Base-by-base conservation (phyloP, 2,329 filamentous ascomycete genomes). In the Diaporthe aspalathi region DNA sequence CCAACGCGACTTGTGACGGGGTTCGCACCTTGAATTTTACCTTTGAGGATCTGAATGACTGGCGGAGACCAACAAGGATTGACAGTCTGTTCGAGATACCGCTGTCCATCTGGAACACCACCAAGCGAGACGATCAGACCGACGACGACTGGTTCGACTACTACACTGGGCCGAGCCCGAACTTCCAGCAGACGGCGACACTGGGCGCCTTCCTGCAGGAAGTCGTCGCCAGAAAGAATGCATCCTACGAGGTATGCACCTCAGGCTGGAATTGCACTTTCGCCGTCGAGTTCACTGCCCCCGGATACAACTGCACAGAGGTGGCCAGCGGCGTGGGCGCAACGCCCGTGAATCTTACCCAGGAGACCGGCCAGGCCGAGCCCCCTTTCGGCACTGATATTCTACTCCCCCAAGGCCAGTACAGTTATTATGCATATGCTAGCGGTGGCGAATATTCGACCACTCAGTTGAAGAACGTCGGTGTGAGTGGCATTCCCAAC, bases 191-290 rank as follows among this genome's bases (percentile, higher is more conserved):
- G 54, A 71, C 75, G 2, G 73, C 74, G 11, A 67, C 73, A 1
- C 65, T 76, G n/a, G 75, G 74, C 47, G 75, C 76, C 2, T 75
- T 76, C 49, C 65, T 76, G 11, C 71, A 73, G 29, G 67, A 73
- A 20, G 77, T 77, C 2, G 73, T 77, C 14, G 68, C 62, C 62
- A 76, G 70, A 72, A 76, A 75, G 6, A 76, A 78, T 45, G 81
- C 79, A 9, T 78, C 81, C 12, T 74, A 78, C 27, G 76, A 80
- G 35, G 80, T 82, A 0, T 82, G 81, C 66, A 79, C 80, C 20
- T 57, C 72, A 0, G 80, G 81, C 7, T 83, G 79, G 78, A 83
- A 84, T 62, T 84, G 82, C 73, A 80, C 79, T 5, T 84, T 81
- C 72, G 75, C 71, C 1, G 74, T 83, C 60, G 75, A 78, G 2